Conservation (phyloP, 352 stramenopile genomes). For the Phytophthora litchii region DNA sequence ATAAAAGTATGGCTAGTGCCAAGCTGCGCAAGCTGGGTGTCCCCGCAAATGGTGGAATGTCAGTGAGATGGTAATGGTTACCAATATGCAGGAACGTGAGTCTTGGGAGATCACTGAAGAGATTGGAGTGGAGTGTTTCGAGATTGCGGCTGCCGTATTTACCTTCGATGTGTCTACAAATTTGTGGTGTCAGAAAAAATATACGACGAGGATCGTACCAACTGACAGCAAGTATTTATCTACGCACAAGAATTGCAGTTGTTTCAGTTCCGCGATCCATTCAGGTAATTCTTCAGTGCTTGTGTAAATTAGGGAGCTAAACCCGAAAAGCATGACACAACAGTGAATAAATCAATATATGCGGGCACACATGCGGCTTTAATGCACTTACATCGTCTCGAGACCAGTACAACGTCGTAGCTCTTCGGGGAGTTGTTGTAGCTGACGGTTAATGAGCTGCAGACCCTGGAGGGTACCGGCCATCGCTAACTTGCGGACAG, state of each 20-base stretch:
- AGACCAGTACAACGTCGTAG: no score
- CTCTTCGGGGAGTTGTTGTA: no score
- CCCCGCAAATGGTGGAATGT: constrained; percentile 12
- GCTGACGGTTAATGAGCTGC: no score
- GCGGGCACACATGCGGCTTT: no score
- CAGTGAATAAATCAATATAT: background rate
- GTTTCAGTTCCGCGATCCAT: constrained; percentile 20
- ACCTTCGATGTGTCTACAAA: constrained; percentile 22
- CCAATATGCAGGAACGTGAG: constrained; percentile 25
- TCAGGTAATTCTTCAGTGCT: constrained; percentile 19
- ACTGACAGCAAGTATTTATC: background rate
- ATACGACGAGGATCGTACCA: no score
- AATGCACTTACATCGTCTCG: no score
- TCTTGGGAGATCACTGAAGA: constrained; percentile 20
- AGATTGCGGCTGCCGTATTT: constrained; percentile 25
- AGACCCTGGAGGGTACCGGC: no score
- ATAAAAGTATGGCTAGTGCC: constrained; percentile 16
- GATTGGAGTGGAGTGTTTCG: constrained; percentile 1
- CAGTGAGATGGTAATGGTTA: constrained; percentile 15
- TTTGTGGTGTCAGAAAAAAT: background rate
- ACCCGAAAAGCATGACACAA: no score
- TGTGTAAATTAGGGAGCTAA: constrained; percentile 24
- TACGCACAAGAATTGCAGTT: constrained; percentile 18
- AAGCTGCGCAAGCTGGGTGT: constrained; percentile 17
- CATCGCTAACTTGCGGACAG: no score